Percentiles rank a stretch among this genome's conserved stretches.
Conservation (phyloP, 495 filamentous ascomycete genomes). For the Penicillium lividum region DNA sequence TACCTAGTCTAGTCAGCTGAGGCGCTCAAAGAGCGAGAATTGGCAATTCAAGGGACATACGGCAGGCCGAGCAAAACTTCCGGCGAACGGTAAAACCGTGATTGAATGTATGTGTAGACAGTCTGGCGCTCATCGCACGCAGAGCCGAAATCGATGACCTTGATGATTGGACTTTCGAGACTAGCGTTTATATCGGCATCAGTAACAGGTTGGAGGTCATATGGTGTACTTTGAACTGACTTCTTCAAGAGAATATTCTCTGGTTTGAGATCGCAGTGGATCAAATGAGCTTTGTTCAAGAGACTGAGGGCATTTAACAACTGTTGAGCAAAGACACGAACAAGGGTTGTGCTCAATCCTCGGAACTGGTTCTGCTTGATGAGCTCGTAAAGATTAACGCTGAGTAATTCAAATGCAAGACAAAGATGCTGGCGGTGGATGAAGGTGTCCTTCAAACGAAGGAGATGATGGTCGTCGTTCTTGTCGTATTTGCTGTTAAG, state of each 20-base stretch:
- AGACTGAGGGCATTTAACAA: conserved; percentile 88
- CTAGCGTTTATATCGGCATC: conserved; percentile 33
- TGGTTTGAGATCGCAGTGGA: conserved; percentile 98
- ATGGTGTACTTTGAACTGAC: conserved; percentile 37
- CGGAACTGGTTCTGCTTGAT: conserved; percentile 99
- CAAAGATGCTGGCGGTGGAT: conserved; percentile 98
- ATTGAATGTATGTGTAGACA: conserved; percentile 99
- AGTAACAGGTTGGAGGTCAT: not conserved
- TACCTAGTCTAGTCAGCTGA: conserved; percentile 54
- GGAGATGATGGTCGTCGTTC: conserved; percentile 97
- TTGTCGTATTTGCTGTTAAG: conserved; percentile 98
- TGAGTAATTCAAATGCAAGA: conserved; percentile 94
- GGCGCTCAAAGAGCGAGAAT: conserved; percentile 6
- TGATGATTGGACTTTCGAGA: conserved; percentile 98
- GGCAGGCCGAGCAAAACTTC: conserved; percentile 93
- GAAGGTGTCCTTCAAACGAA: conserved; percentile 96
- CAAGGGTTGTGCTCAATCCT: conserved; percentile 93
- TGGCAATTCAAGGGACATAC: conserved; percentile 40
- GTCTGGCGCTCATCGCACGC: conserved; percentile 98
- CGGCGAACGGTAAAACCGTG: conserved; percentile 95
- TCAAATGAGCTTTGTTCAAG: conserved; percentile 93
- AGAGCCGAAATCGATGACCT: conserved; percentile 99
- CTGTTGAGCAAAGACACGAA: conserved; percentile 97
- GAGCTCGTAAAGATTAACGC: conserved; percentile 96
- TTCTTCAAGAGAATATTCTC: conserved; percentile 99